Evolutionary conservation across 225 moss, liverwort and hornwort genomes (phyloP).

Genomic region (Lunularia cruciata): DNA sequence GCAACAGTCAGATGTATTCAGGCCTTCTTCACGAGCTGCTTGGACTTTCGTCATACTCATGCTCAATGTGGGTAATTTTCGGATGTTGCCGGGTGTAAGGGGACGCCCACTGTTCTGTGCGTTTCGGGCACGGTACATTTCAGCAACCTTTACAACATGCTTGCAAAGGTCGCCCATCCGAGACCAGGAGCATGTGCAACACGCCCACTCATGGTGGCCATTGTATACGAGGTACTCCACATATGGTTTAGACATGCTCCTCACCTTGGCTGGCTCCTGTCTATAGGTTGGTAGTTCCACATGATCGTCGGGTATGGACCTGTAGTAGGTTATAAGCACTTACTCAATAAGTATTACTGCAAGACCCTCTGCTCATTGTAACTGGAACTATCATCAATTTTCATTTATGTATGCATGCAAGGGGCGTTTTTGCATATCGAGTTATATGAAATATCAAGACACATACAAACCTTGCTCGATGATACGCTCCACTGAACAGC

Average conservation of each 20-base stretch:
- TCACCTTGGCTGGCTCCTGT: constrained; percentile 28
- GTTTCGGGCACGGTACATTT: constrained; percentile 13
- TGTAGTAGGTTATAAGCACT: no score
- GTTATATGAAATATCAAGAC: no score
- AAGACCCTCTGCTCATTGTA: no score
- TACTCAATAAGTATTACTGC: no score
- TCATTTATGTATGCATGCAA: no score
- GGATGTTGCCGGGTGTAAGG: background rate
- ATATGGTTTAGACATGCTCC: constrained; percentile 28
- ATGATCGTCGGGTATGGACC: constrained; percentile 24
- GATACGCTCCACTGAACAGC: constrained; percentile 24
- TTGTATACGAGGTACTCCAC: constrained; percentile 30
- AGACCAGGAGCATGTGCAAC: constrained; percentile 30
- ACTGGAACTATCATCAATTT: no score
- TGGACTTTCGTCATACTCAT: constrained; percentile 20
- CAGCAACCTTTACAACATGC: constrained; percentile 21
- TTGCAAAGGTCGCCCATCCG: constrained; percentile 30
- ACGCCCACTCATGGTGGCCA: constrained; percentile 22
- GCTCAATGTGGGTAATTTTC: constrained; percentile 14
- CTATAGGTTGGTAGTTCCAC: constrained; percentile 27
- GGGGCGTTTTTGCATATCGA: no score
- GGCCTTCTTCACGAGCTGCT: constrained; percentile 12
- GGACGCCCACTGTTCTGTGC: background rate
- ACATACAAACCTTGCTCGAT: constrained; percentile 28
- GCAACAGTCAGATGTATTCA: background rate